Percentiles rank a stretch among this genome's conserved stretches.
Evolutionary conservation across 2,329 filamentous ascomycete genomes (phyloP).

Genomic region (Teratosphaeria zuluensis): DNA sequence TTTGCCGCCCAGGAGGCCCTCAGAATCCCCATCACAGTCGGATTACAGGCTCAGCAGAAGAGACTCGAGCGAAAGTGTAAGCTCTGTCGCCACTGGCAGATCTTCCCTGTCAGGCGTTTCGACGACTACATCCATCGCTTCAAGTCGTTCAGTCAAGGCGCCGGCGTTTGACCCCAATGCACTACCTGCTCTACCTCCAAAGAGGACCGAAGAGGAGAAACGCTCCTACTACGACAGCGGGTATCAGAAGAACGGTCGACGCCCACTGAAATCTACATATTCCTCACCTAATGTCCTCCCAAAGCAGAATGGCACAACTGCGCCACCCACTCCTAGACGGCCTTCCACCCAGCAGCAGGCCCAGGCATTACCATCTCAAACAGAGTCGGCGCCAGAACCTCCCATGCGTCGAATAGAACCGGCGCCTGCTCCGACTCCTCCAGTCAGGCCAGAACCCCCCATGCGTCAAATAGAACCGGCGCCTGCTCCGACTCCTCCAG

Average conservation of each 20-base stretch:
- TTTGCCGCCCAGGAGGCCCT: constrained; percentile 35
- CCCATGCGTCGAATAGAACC: background rate
- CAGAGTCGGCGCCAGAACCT: background rate
- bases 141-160: constrained; percentile 24
- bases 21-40: constrained; percentile 24
- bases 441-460: background rate
- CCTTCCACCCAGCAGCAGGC: constrained; percentile 3
- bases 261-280: constrained; percentile 13
- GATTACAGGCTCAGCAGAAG: constrained; percentile 24
- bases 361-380: background rate
- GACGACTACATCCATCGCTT: constrained; percentile 23
- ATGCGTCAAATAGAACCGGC: background rate
- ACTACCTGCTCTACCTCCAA: constrained; percentile 46
- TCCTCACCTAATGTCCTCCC: constrained; percentile 14
- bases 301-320: constrained; percentile 15
- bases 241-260: constrained; percentile 9
- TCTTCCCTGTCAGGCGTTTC: constrained; percentile 43
- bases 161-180: constrained; percentile 48
- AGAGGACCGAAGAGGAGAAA: constrained; percentile 33
- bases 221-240: constrained; percentile 19
- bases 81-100: constrained; percentile 38
- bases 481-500: background rate
- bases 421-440: background rate
- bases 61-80: constrained; percentile 42
- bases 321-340: constrained; percentile 4